These are phyloP conservation scores for Eragrostis tef DNA, from an alignment of 202 grass and related monocot genomes.

Conservation along the genomic window DNA sequence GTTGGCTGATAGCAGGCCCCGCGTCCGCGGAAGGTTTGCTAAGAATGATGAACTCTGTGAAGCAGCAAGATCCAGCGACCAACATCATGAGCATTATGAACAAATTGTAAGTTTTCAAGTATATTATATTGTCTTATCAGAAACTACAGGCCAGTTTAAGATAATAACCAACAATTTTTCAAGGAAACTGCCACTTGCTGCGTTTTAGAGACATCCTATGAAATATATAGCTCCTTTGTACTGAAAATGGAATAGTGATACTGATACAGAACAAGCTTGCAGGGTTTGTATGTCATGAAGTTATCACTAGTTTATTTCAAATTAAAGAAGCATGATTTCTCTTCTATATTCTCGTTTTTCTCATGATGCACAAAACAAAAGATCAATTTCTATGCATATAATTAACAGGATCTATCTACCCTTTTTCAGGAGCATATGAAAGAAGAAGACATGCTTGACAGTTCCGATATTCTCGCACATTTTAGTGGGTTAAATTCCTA, in stretches of 20 bases:
- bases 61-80: conserved; percentile 56
- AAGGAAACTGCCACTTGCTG: conserved; percentile 16
- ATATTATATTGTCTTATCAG: conserved; percentile 14
- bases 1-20: conserved; percentile 89
- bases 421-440: conserved; percentile 58
- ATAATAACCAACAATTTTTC: background rate
- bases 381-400: background rate
- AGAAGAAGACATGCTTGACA: conserved; percentile 70
- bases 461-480: conserved; percentile 63
- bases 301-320: background rate
- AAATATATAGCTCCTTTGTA: conserved; percentile 8
- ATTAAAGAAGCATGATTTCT: background rate
- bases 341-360: background rate
- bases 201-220: conserved; percentile 1
- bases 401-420: background rate
- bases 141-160: conserved; percentile 30
- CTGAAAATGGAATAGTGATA: background rate
- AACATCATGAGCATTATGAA: conserved; percentile 60
- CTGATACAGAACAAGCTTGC: background rate
- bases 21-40: conserved; percentile 88
- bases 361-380: background rate
- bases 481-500: conserved; percentile 62
- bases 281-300: background rate
- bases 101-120: conserved; percentile 63
- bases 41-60: conserved; percentile 93